Base-by-base conservation (phyloP, 1,139 yeast genomes). In the Blastobotrys persicus region DNA sequence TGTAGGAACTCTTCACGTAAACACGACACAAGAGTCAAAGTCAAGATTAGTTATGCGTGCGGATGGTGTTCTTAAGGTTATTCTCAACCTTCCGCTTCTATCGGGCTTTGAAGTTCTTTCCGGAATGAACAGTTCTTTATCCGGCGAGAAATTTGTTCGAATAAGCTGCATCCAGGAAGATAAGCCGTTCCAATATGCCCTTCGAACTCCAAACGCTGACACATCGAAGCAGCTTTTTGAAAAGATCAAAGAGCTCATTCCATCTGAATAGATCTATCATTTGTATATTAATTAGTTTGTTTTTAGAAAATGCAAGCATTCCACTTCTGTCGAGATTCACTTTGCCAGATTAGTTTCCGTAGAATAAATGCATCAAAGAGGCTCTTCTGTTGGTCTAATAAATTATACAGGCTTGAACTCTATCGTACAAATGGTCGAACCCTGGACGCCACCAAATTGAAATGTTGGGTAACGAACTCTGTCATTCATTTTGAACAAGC, bases 1-100 rank as follows among this genome's bases (percentile, higher is more conserved):
- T 14, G 76, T 85, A 37, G 99, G 99, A 1, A 78, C 82, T 3
- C 70, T 94, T 14, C 96, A 88, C 66, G 78, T 94, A 35, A 92
- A 92, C 66, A 46, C 46, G 14, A 69, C 50, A 57, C 59, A 63
- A 41, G 58, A 54, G 43, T 59, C 58, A 46, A 66, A 65, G 17
- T 69, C 80, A 2, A 75, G 98, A 58, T 66, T 92, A 23, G 85
- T 92, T 3, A 91, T 94, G 97, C 80, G 99, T 64, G 83, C 96
- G 2, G 88, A 86, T 55, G 96, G 96, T 1, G 78, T 88, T 31
- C 75, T 88, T 55, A 80, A 91, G 56, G 94, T 92, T 20, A 82
- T 92, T 31, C 73, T 94, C 57, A 94, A 94, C 67, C 71, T 83
- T 47, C 85, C 89, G 17, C 71, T 94, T 33, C 72, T 76, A 1